Evolutionary conservation across 495 filamentous ascomycete genomes (phyloP).

Genomic region (Penicillium taxi): DNA sequence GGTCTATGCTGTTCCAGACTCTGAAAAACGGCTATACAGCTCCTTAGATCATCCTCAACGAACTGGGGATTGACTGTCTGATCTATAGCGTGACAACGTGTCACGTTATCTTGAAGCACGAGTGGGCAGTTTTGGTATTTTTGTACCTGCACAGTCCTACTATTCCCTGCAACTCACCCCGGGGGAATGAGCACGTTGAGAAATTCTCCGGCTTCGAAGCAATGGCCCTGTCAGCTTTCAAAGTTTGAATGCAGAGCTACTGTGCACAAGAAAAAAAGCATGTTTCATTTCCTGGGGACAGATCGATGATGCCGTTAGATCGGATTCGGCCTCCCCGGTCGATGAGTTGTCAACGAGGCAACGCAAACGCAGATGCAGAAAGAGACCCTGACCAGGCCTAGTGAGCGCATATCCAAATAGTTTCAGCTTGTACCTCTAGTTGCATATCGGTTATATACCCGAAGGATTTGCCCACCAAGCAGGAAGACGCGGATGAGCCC

Average conservation of each 20-base stretch:
- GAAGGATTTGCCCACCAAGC: too few relatives aligned
- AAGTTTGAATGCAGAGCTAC: neutral
- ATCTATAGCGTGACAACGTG: neutral
- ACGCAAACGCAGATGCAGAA: slow-evolving; percentile 14
- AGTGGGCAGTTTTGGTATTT: neutral
- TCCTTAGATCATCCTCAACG: too few relatives aligned
- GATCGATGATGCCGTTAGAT: slow-evolving; percentile 18
- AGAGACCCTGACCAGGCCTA: too few relatives aligned
- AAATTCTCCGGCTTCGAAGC: slow-evolving; percentile 20
- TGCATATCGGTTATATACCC: too few relatives aligned
- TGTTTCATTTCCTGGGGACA: slow-evolving; percentile 2
- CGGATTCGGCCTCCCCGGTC: slow-evolving; percentile 23
- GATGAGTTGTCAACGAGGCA: slow-evolving; percentile 22
- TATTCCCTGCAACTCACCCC: neutral
- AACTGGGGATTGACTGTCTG: too few relatives aligned
- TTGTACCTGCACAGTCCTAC: too few relatives aligned
- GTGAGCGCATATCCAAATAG: too few relatives aligned
- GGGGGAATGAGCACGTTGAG: slow-evolving; percentile 5
- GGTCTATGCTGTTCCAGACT: slow-evolving; percentile 20
- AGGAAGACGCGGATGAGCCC: too few relatives aligned
- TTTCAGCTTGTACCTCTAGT: too few relatives aligned
- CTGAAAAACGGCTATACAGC: slow-evolving; percentile 12
- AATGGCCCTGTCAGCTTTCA: neutral
- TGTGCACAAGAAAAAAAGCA: neutral
- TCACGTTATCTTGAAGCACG: neutral